A percentile compares a stretch with the other conserved stretches of the same genome.
These are phyloP conservation scores for Arachnopeziza araneosa DNA, from an alignment of 2,329 filamentous ascomycete species.

Conservation along the genomic window DNA sequence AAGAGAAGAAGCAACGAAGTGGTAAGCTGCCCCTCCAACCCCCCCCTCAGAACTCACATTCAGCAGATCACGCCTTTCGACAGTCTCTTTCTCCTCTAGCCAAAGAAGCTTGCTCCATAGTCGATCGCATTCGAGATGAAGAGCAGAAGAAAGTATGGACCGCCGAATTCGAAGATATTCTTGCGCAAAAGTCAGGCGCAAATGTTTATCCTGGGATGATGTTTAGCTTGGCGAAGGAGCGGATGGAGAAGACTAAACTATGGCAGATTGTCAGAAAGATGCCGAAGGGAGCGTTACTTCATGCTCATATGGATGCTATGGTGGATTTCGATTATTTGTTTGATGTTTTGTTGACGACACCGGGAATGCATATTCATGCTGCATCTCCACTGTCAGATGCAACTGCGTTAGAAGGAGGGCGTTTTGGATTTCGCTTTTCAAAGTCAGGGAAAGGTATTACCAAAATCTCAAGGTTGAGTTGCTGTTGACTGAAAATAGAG, in stretches of 20 bases:
- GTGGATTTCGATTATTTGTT: conserved; percentile 80
- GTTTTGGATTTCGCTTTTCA: conserved; percentile 58
- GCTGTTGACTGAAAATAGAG: conserved; percentile 13
- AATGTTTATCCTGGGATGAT: conserved; percentile 85
- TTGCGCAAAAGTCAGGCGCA: conserved; percentile 56
- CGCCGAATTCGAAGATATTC: conserved; percentile 61
- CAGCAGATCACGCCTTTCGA: conserved; percentile 62
- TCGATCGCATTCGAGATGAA: conserved; percentile 70
- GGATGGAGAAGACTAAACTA: conserved; percentile 77
- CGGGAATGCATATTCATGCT: conserved; percentile 67
- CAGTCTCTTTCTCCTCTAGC: conserved; percentile 74
- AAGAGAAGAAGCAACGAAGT: conserved; percentile 79
- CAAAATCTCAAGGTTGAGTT: background rate
- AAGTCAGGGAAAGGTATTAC: conserved; percentile 33
- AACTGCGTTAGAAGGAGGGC: conserved; percentile 46
- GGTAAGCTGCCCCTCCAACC: conserved; percentile 44
- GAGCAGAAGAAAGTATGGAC: conserved; percentile 77
- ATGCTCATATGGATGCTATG: conserved; percentile 89
- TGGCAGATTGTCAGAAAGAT: conserved; percentile 81
- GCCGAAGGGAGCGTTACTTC: conserved; percentile 83
- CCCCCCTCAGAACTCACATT: conserved; percentile 28
- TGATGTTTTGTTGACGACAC: conserved; percentile 61
- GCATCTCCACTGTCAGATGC: conserved; percentile 49
- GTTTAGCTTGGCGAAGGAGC: conserved; percentile 80
- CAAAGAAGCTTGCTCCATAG: conserved; percentile 70